Base-by-base conservation (phyloP, 2,329 filamentous ascomycete species). In the Cryphonectria naterciae region DNA sequence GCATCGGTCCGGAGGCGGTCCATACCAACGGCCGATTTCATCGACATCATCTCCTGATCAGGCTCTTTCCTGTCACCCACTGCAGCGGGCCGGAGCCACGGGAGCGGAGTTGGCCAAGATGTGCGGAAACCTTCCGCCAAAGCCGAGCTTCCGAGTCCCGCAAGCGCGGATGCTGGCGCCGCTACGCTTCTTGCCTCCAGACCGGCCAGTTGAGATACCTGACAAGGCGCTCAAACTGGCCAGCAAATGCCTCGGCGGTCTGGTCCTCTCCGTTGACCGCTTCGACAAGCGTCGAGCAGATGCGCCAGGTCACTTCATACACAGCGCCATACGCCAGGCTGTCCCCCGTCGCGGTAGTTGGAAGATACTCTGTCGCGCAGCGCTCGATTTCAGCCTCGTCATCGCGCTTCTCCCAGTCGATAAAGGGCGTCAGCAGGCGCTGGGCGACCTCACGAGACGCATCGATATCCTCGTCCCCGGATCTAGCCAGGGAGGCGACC, bases 51-150 rank as follows among this genome's bases (percentile, higher is more conserved):
- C 28, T 46, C 25, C 43, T 65, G 63, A 65, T 52, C 2, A 22
- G 15, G 1, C 28, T 19, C 41, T 13, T 3, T 49, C 25, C 25
- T 52, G 28, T 19, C 43, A 32, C 41, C 63, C 63, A 52, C 63
- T 65, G 43, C 63, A n/a, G 63, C 43, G 39, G 63, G 39, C 63
- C 63, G 28, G 49, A 8, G 11, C n/a, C 25, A n/a, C 63, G 41
- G 63, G 25, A 17, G 43, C n/a, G 41, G 63, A 64, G 22, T 17
- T 64, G 61, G 37, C 8, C 10, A 46, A 46, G 19, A 8, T 6
- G 43, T 65, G 63, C 63, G 63, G 63, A 65, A 65, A 17, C 15
- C 63, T 65, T 65, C 63, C 63, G 63, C 63, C 41, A 43, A 28
- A 46, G 43, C 41, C 63, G 28, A 65, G 43, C 41, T 49, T 46